Base-by-base conservation (phyloP, 495 filamentous ascomycete species). In the Annulohypoxylon moriforme region DNA sequence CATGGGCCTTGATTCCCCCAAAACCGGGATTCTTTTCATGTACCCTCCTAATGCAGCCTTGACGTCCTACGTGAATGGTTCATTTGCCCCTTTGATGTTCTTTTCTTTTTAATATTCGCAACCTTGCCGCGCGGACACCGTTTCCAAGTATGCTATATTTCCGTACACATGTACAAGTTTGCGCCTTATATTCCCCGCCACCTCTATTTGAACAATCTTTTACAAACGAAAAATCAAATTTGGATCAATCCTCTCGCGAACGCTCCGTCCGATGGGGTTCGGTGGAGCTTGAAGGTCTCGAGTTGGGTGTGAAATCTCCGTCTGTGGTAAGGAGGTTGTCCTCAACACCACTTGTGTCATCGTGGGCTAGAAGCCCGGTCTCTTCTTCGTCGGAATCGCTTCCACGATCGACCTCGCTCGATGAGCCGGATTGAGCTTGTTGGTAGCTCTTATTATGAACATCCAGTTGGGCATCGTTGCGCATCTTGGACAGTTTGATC, bases 401-500 rank as follows among this genome's bases (percentile, higher is more conserved):
- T 9, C 68, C 73, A 2, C 65, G 65, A 0, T 72, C 68, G 13
- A 62, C 40, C 1, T 75, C 75, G 56, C 69, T 76, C 13, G 74
- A 78, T 18, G 72, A 75, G 31, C 68, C 66, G 1, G 72, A 75
- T 24, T 72, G 75, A 1, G 73, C 70, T 24, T 68, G 68, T 47
- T 77, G 74, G 40, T 75, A 71, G 29, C 25, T 38, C 50, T 71
- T 73, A 29, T 29, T 69, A 60, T 84, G 83, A 8, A 81, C 84
- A 29, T 83, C 82, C n/a, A 73, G 73, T 60, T 79, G 81, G 2
- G 91, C 90, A 36, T 96, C 91, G 29, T 83, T 79, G 40, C 92
- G 86, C 96, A 99, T 98, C 80, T 92, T 94, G 25, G 80, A 84
- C 64, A 98, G 92, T 76, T 98, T 98, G 79, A 98, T 91, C 71